Evolutionary conservation across 257 asterid genomes (phyloP).

Genomic region (Solanum pinnatisectum): DNA sequence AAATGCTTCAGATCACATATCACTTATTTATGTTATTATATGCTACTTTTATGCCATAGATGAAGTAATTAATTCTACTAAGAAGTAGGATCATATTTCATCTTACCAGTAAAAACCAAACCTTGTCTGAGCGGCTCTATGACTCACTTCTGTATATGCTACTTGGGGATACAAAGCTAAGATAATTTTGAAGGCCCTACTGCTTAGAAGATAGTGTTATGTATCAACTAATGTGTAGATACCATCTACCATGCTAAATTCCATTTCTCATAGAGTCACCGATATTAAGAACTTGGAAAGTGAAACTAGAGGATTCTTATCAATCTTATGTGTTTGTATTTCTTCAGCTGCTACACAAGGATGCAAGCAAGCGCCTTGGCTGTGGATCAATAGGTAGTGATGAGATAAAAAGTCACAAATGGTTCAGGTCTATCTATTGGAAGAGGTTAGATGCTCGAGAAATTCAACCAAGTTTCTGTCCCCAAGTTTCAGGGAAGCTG

Average conservation of each 20-base stretch:
- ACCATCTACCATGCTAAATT: neutral
- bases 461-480: slow-evolving; percentile 63
- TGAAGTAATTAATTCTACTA: neutral
- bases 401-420: slow-evolving; percentile 57
- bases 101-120: neutral
- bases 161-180: neutral
- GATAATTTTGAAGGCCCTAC: neutral
- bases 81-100: neutral
- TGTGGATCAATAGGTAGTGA: slow-evolving; percentile 40
- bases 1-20: neutral
- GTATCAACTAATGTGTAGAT: neutral
- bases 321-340: neutral
- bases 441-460: slow-evolving; percentile 56
- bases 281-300: neutral
- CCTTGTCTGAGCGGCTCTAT: neutral
- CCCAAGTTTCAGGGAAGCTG: slow-evolving; percentile 53
- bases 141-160: neutral
- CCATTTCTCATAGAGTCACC: neutral
- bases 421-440: slow-evolving; percentile 71
- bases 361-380: slow-evolving; percentile 50
- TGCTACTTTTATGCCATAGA: neutral
- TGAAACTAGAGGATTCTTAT: neutral
- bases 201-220: neutral
- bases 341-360: slow-evolving; percentile 62
- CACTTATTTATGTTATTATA: neutral